A percentile compares a stretch with the other conserved stretches of the same genome.
Evolutionary conservation across 1,139 yeast genomes (phyloP).

Genomic region (Protomyces macrosporus): DNA sequence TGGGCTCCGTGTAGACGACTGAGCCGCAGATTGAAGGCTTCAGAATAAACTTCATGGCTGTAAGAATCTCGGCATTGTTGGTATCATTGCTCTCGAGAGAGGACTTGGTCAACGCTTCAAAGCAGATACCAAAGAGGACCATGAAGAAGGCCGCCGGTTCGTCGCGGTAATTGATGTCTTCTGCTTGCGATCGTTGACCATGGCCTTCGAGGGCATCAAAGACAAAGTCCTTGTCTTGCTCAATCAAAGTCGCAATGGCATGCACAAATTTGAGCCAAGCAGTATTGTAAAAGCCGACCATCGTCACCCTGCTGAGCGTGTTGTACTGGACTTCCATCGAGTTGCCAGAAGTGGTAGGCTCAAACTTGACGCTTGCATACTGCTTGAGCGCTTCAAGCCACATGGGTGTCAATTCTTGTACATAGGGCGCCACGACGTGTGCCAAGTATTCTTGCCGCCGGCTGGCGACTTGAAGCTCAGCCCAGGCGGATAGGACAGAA

Average conservation of each 20-base stretch:
- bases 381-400: slow-evolving; percentile 79
- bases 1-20: slow-evolving; percentile 59
- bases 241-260: slow-evolving; percentile 65
- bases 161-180: slow-evolving; percentile 40
- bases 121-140: slow-evolving; percentile 76
- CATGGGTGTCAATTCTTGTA: slow-evolving; percentile 58
- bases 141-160: slow-evolving; percentile 73
- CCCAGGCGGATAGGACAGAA: slow-evolving; percentile 84
- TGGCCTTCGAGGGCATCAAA: slow-evolving; percentile 43
- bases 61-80: slow-evolving; percentile 45
- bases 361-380: slow-evolving; percentile 62
- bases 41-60: slow-evolving; percentile 55
- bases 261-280: slow-evolving; percentile 78
- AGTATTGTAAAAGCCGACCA: slow-evolving; percentile 34
- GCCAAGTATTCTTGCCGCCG: slow-evolving; percentile 39
- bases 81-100: slow-evolving; percentile 30
- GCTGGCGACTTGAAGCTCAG: slow-evolving; percentile 57
- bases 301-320: slow-evolving; percentile 11
- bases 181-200: slow-evolving; percentile 28
- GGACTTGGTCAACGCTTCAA: slow-evolving; percentile 54
- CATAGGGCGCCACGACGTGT: slow-evolving; percentile 55
- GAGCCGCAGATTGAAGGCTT: slow-evolving; percentile 55
- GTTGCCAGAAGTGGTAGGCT: slow-evolving; percentile 42
- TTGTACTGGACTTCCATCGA: slow-evolving; percentile 23
- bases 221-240: slow-evolving; percentile 47